phyloP scores from a whole-genome alignment of 108 stramenopile genomes.

The Pelagomonas calceolata region DNA sequence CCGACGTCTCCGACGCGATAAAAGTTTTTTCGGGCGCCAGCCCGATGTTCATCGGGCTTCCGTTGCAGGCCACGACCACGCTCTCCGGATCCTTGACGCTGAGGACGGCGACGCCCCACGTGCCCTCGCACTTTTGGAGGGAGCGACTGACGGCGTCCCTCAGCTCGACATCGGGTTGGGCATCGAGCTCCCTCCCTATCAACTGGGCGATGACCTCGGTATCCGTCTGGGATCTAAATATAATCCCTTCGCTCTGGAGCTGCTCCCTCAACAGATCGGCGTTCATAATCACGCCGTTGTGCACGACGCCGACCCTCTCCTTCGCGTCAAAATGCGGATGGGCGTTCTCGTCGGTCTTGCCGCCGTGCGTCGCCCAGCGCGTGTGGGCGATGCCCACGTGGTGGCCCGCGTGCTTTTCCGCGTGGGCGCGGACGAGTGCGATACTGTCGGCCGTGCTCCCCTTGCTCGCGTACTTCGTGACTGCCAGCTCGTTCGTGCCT shows the following conservation, averaged over 20 bases:
- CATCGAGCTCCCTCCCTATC: constrained; percentile 62
- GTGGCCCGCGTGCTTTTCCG: constrained; percentile 51
- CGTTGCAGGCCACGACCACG: constrained; percentile 91
- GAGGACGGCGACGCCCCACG: constrained; percentile 80
- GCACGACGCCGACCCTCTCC: constrained; percentile 91
- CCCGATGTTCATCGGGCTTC: constrained; percentile 93
- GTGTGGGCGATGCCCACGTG: constrained; percentile 92
- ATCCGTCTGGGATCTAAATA: constrained; percentile 86
- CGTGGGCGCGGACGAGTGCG: constrained; percentile 61
- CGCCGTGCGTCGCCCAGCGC: constrained; percentile 98
- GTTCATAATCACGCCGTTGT: constrained; percentile 98
- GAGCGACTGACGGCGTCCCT: constrained; percentile 72
- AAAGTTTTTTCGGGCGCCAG: constrained; percentile 78
- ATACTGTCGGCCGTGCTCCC: constrained; percentile 81
- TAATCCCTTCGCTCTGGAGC: constrained; percentile 58
- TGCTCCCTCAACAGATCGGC: constrained; percentile 73
- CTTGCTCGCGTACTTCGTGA: constrained; percentile 85
- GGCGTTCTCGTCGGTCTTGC: constrained; percentile 94
- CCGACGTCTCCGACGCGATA: constrained; percentile 91
- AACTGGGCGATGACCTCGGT: constrained; percentile 97
- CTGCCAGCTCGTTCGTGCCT: constrained; percentile 25
- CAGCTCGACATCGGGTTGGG: constrained; percentile 24
- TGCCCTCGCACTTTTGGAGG: constrained; percentile 71
- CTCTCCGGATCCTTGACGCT: constrained; percentile 64
- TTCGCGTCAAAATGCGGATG: constrained; percentile 91